Percentiles rank a stretch among this genome's conserved stretches.
Conservation (phyloP, 768 basidiomycete genomes). For the Phlebiopsis gigantea region DNA sequence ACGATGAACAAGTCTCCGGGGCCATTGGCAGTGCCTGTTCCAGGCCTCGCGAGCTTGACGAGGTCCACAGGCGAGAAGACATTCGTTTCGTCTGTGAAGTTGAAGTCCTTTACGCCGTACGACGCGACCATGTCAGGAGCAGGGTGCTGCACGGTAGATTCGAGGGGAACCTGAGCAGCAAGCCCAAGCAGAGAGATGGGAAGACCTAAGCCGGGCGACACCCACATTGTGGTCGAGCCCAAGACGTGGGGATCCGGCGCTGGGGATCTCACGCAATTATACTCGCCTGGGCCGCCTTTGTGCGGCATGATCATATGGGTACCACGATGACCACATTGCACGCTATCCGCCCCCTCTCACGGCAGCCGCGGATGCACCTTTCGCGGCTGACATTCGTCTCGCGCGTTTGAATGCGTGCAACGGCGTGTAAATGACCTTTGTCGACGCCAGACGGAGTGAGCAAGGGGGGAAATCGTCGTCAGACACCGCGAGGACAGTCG, state of each 20-base stretch:
- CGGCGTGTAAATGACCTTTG: background rate
- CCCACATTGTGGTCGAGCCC: constrained; percentile 40
- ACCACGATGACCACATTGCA: background rate
- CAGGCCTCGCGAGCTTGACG: constrained; percentile 64
- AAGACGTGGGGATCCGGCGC: background rate
- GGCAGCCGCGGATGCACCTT: background rate
- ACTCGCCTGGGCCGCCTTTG: background rate
- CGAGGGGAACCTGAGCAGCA: constrained; percentile 47
- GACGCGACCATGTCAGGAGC: constrained; percentile 10
- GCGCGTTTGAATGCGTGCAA: background rate
- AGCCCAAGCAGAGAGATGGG: constrained; percentile 47
- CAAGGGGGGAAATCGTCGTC: background rate
- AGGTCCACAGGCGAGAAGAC: constrained; percentile 70
- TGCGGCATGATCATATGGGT: constrained; percentile 1
- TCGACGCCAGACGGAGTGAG: background rate
- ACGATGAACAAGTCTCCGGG: constrained; percentile 66
- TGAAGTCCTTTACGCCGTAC: constrained; percentile 33
- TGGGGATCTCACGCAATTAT: background rate
- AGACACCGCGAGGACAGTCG: background rate
- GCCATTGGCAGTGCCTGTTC: constrained; percentile 58
- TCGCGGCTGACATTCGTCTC: background rate
- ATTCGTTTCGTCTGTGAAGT: constrained; percentile 51
- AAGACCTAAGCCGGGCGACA: constrained; percentile 28
- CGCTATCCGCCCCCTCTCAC: background rate
- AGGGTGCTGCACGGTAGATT: background rate